Evolutionary conservation across 176 grass and related monocot species (phyloP).

Genomic region (Poa annua): DNA sequence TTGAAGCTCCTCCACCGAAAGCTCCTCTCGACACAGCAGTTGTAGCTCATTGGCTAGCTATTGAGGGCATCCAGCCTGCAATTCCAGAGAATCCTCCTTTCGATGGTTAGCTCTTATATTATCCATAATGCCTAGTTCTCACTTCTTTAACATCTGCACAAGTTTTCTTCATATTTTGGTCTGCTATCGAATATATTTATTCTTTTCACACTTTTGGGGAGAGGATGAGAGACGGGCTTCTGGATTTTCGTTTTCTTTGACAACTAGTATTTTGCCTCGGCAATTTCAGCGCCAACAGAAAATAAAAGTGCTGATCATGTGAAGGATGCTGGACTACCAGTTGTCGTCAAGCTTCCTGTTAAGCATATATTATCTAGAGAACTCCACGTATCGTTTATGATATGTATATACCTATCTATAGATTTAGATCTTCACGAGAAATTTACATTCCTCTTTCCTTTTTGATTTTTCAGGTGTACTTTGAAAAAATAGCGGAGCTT

Average conservation of each 20-base stretch:
- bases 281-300: conserved; percentile 67
- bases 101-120: conserved; percentile 59
- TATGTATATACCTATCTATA: conserved; percentile 14
- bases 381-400: conserved; percentile 59
- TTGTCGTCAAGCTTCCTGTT: conserved; percentile 93
- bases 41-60: conserved; percentile 90
- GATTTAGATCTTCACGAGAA: not conserved
- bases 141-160: not conserved
- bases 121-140: not conserved
- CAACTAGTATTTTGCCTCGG: conserved; percentile 48
- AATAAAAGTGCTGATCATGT: conserved; percentile 71
- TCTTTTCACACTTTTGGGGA: not conserved
- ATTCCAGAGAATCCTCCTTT: conserved; percentile 90
- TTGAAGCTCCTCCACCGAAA: conserved; percentile 75
- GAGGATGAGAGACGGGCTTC: conserved; percentile 2
- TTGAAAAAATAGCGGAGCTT: conserved; percentile 95
- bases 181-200: not conserved
- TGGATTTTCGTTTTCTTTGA: conserved; percentile 39
- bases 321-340: conserved; percentile 78
- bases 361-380: conserved; percentile 97
- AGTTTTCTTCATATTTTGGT: conserved; percentile 10
- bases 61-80: conserved; percentile 91
- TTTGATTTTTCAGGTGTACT: conserved; percentile 78
- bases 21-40: conserved; percentile 86
- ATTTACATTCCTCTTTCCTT: conserved; percentile 43